A percentile compares a stretch with the other conserved stretches of the same genome.
phyloP scores from a whole-genome alignment of 768 basidiomycete genomes.

The Russula foetens region DNA sequence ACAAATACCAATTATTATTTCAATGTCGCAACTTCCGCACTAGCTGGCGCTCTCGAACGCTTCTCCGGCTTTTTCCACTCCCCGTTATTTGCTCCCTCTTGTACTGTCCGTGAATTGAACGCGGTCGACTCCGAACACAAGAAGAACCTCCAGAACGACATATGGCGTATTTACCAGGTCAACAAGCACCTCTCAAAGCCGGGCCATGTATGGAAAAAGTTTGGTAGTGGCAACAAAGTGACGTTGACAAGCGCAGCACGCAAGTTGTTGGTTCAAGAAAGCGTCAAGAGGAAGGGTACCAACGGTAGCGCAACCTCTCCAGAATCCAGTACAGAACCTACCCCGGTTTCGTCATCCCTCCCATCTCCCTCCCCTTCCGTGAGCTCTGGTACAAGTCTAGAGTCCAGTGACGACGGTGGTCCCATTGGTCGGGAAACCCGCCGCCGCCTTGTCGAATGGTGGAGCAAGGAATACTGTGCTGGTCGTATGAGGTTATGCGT shows the following conservation, averaged over 20 bases:
- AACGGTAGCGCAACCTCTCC: slow-evolving; percentile 28
- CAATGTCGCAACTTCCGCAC: slow-evolving; percentile 53
- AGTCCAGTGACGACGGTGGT: slow-evolving; percentile 58
- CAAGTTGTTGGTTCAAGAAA: slow-evolving; percentile 42
- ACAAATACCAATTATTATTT: slow-evolving; percentile 90
- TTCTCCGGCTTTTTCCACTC: slow-evolving; percentile 86
- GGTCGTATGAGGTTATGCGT: slow-evolving; percentile 75
- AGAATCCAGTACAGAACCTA: slow-evolving; percentile 9
- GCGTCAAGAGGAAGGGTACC: slow-evolving; percentile 26
- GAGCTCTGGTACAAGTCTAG: slow-evolving; percentile 40
- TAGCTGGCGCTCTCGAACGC: slow-evolving; percentile 64
- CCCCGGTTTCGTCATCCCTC: slow-evolving; percentile 35
- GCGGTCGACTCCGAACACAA: slow-evolving; percentile 97
- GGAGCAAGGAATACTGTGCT: slow-evolving; percentile 73
- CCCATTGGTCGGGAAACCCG: slow-evolving; percentile 72
- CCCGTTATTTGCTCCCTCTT: slow-evolving; percentile 82
- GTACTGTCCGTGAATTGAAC: slow-evolving; percentile 84
- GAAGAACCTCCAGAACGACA: slow-evolving; percentile 86
- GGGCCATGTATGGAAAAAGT: slow-evolving; percentile 85
- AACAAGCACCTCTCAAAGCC: slow-evolving; percentile 77
- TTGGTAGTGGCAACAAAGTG: slow-evolving; percentile 79
- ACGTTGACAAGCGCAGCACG: slow-evolving; percentile 60
- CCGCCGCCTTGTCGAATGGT: slow-evolving; percentile 78
- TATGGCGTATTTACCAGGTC: slow-evolving; percentile 93
- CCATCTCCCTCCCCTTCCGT: slow-evolving; percentile 54